Conservation (phyloP, 495 filamentous ascomycete species). For the Annulohypoxylon bovei region DNA sequence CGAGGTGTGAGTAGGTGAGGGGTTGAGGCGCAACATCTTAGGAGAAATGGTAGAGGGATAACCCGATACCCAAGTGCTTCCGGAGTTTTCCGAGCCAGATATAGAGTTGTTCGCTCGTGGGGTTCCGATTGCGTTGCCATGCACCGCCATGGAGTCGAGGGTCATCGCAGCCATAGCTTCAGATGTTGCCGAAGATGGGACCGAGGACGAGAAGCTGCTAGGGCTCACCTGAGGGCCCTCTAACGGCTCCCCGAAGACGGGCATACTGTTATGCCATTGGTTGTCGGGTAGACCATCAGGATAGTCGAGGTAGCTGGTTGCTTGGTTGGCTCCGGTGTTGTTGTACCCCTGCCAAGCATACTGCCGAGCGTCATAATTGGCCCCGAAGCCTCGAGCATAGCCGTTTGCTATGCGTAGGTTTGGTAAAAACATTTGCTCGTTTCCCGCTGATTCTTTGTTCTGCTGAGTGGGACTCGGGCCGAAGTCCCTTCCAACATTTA, state of each 20-base stretch:
- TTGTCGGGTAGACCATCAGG: conserved; percentile 29
- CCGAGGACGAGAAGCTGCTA: conserved; percentile 42
- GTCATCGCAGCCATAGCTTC: conserved; percentile 43
- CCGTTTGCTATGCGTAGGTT: conserved; percentile 40
- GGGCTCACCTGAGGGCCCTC: conserved; percentile 36
- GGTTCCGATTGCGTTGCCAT: conserved; percentile 12
- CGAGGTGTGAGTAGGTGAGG: conserved; percentile 46
- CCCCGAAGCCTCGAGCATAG: conserved; percentile 27
- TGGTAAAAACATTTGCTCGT: conserved; percentile 43
- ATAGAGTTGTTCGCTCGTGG: background rate
- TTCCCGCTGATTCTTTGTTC: conserved; percentile 41
- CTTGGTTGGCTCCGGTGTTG: conserved; percentile 2
- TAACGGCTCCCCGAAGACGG: conserved; percentile 37
- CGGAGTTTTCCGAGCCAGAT: conserved; percentile 8
- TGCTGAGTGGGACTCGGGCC: conserved; percentile 44
- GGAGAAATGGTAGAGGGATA: conserved; percentile 50
- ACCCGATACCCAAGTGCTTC: conserved; percentile 25
- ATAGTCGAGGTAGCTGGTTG: conserved; percentile 15
- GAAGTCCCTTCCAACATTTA: conserved; percentile 41
- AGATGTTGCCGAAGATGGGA: conserved; percentile 37
- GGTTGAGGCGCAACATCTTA: conserved; percentile 48
- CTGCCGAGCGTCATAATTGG: conserved; percentile 30
- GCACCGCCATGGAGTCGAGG: conserved; percentile 24
- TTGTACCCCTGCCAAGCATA: conserved; percentile 28
- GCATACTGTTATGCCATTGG: conserved; percentile 15